Evolutionary conservation across 2,329 filamentous ascomycete species (phyloP), one percentile per base, ranked within the genome.

Genomic region (Xylaria sp.): DNA sequence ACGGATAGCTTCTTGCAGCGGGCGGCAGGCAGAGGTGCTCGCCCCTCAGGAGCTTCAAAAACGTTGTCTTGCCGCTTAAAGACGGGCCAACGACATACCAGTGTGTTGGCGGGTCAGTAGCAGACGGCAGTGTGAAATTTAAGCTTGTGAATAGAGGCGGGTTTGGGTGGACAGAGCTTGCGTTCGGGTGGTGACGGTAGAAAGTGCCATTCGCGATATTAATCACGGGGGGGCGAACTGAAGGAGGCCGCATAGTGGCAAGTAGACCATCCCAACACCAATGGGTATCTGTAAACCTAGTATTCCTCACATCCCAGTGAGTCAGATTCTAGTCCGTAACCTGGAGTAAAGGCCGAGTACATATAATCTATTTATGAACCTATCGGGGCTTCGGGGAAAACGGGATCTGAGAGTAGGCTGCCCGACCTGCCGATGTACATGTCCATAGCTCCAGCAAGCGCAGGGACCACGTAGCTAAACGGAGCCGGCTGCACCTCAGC

Each of bases 71-170:
- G 1, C 90, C 90, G 1, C 87, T 83, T 1, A 89, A 83, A 0
- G 89, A 92, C 0, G 91, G 86, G 0, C 91, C 92, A 21, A 97
- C 79, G 38, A 99, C 78, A 38, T 90, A 89, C 92, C 92, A 97
- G 69, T 91, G 84, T 62, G 89, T 81, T 13, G 74, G 70, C 4
- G 69, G 69, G 0, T 73, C 62, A 5, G 79, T 69, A 38, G 76
- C 71, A 4, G 87, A 85, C 0, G 88, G 83, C 0, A 97, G 74
- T 38, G 81, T 80, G 67, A 97, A 90, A 50, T 72, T 84, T 62
- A 97, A 70, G 49, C 85, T 77, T 3, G 81, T 78, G 69, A 96
- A 96, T 3, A 97, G 76, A 4, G 90, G 78, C 19, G 86, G 86
- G 68, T 94, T 93, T 17, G 78, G 73, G 56, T 78, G 72, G 37